Conservation (phyloP, 2,329 filamentous ascomycete species). For the Neurospora crassa region DNA sequence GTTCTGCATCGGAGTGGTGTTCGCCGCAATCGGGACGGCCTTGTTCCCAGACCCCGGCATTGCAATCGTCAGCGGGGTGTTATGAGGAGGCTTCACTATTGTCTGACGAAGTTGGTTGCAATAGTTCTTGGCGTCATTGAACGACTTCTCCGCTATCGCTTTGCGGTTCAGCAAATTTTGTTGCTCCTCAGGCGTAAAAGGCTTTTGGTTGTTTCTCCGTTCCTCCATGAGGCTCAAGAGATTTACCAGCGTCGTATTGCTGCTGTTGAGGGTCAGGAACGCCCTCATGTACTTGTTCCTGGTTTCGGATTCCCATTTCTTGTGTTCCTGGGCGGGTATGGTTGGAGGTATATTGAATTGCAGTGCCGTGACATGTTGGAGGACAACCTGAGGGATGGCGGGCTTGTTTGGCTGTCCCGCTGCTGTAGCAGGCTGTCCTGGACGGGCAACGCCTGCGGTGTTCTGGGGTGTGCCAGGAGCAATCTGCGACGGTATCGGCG, state of each 20-base stretch:
- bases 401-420: conserved; percentile 8
- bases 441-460: neutral
- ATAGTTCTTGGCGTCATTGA: conserved; percentile 37
- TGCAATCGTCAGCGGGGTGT: neutral
- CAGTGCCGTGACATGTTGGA: conserved; percentile 38
- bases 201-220: conserved; percentile 31
- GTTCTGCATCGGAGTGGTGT: neutral
- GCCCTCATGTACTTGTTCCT: conserved; percentile 38
- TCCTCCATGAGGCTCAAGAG: conserved; percentile 25
- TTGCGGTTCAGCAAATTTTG: conserved; percentile 34
- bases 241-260: conserved; percentile 20
- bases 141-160: conserved; percentile 33
- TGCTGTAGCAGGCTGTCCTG: neutral
- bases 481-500: neutral
- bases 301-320: conserved; percentile 39
- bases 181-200: conserved; percentile 37
- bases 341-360: conserved; percentile 34
- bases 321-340: conserved; percentile 27
- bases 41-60: neutral
- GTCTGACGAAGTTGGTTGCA: conserved; percentile 22
- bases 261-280: conserved; percentile 31
- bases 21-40: neutral
- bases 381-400: conserved; percentile 31
- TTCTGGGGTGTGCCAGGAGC: conserved; percentile 2
- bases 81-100: neutral